Conservation (phyloP, 2,329 filamentous ascomycete species). For the Fusarium falciforme region DNA sequence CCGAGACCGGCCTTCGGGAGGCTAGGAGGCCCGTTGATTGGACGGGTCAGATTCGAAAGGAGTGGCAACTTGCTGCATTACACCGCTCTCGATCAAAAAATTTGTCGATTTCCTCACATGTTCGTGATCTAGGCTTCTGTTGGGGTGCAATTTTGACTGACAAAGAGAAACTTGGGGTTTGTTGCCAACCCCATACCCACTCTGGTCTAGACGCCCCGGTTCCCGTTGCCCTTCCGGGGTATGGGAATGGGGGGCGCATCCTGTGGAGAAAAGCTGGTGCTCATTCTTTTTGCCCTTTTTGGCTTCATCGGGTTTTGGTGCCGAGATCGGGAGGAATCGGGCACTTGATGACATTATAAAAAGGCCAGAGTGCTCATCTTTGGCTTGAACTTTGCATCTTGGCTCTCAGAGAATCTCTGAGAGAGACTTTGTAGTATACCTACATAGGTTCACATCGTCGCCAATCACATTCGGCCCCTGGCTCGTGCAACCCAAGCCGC, state of each 20-base stretch:
- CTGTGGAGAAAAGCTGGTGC: neutral
- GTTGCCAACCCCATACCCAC: neutral
- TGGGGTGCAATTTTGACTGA: neutral
- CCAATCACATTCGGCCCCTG: neutral
- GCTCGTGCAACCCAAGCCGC: neutral
- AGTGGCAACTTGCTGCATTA: neutral
- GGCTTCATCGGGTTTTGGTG: neutral
- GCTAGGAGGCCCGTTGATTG: neutral
- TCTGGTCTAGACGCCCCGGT: neutral
- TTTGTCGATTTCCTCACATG: neutral
- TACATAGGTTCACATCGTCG: neutral
- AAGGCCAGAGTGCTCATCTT: neutral
- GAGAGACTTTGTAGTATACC: neutral
- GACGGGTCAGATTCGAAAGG: neutral
- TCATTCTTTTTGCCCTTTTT: conserved; percentile 7
- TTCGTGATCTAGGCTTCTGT: neutral
- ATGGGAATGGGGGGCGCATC: neutral
- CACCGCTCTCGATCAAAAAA: neutral
- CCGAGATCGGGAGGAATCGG: neutral
- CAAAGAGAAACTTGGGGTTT: neutral
- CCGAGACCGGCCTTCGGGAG: conserved; percentile 1
- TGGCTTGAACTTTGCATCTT: neutral
- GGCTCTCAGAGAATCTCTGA: neutral
- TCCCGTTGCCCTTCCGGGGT: neutral
- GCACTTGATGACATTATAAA: neutral